These are phyloP conservation scores for Diospyros lotus DNA, from an alignment of 148 eudicot species.

Conservation along the genomic window DNA sequence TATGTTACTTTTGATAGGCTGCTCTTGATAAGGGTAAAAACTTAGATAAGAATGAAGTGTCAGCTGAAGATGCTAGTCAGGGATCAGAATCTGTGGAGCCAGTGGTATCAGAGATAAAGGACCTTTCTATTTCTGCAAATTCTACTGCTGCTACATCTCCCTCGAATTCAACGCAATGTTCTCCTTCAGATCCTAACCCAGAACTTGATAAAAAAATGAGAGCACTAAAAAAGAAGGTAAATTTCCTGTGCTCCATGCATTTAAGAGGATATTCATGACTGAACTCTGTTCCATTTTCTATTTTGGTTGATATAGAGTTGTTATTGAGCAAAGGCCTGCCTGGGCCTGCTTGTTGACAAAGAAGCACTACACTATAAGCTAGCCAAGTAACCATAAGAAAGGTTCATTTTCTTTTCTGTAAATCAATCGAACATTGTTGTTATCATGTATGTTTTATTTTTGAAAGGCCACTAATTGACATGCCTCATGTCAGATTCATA, in stretches of 20 bases:
- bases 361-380: neutral
- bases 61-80: conserved; percentile 33
- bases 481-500: neutral
- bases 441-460: neutral
- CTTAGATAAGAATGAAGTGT: conserved; percentile 35
- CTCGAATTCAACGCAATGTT: conserved; percentile 29
- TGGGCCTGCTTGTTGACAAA: neutral
- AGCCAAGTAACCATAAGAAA: neutral
- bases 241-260: conserved; percentile 4
- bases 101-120: conserved; percentile 57
- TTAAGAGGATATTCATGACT: neutral
- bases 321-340: too few species aligned
- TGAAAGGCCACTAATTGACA: neutral
- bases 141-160: conserved; percentile 30
- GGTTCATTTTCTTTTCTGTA: neutral
- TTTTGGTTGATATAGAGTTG: neutral
- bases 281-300: neutral
- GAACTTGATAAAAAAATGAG: conserved; percentile 85
- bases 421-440: neutral
- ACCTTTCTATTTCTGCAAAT: conserved; percentile 45
- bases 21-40: conserved; percentile 46
- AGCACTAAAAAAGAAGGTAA: conserved; percentile 91
- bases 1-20: conserved; percentile 40
- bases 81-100: conserved; percentile 36
- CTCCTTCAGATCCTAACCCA: conserved; percentile 34